A percentile compares a stretch with the other conserved stretches of the same genome.
Evolutionary conservation across 179 eudicot species (phyloP).

Genomic region (Spergularia azorica): DNA sequence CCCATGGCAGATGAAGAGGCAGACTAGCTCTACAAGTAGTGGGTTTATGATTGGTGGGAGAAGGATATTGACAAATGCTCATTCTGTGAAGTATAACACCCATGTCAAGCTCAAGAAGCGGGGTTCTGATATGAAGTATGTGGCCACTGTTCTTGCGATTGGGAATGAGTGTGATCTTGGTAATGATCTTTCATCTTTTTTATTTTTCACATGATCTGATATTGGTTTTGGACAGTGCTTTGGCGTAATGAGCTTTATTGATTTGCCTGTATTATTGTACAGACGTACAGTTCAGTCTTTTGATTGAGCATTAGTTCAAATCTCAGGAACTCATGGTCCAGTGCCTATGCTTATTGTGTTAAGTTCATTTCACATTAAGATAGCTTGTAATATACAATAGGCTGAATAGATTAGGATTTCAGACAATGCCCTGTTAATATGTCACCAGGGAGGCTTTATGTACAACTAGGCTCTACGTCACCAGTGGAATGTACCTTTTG

Average conservation of each 20-base stretch:
- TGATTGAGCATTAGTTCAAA: neutral
- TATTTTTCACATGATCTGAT: neutral
- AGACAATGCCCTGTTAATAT: no score
- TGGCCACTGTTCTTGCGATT: slow-evolving; percentile 86
- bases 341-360: no score
- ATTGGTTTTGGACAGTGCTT: neutral
- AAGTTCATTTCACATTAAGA: no score
- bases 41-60: slow-evolving; percentile 72
- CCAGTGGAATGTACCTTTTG: no score
- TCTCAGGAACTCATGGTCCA: neutral
- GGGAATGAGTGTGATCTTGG: slow-evolving; percentile 96
- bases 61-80: slow-evolving; percentile 89
- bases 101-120: slow-evolving; percentile 92
- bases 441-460: no score
- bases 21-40: slow-evolving; percentile 85
- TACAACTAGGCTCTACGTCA: no score
- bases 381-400: no score
- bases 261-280: neutral
- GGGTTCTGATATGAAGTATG: slow-evolving; percentile 80
- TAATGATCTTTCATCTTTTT: slow-evolving; percentile 20
- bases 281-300: no score
- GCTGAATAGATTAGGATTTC: no score
- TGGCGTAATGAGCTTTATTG: neutral
- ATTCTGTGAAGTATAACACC: slow-evolving; percentile 86
- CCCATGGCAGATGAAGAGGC: slow-evolving; percentile 93